These are phyloP conservation scores for Boechera stricta DNA, from an alignment of 345 rosid species.

Conservation along the genomic window DNA sequence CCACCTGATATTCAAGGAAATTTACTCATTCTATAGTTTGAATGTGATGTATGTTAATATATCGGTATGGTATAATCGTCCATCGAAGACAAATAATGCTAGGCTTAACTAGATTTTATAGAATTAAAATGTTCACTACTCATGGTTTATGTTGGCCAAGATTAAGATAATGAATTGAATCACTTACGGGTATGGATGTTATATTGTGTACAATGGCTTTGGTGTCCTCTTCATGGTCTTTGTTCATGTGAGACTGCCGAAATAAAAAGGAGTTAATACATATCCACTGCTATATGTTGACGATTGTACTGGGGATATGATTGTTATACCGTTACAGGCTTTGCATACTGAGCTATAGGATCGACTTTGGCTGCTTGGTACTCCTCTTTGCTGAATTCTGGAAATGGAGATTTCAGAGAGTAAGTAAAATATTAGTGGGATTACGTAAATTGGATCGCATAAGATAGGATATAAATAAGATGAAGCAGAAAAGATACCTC, in stretches of 20 bases:
- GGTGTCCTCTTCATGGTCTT: constrained; percentile 91
- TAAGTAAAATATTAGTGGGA: constrained; percentile 1
- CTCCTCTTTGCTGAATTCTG: constrained; percentile 80
- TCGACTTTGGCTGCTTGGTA: constrained; percentile 78
- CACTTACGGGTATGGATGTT: constrained; percentile 77
- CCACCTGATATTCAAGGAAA: constrained; percentile 63
- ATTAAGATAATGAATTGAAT: not conserved
- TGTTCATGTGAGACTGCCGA: constrained; percentile 86
- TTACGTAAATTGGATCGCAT: not conserved
- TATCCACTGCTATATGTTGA: not conserved
- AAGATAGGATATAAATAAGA: constrained; percentile 30
- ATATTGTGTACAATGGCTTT: constrained; percentile 73
- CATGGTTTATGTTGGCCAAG: not conserved
- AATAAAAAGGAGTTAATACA: constrained; percentile 15
- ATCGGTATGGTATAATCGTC: constrained; percentile 19
- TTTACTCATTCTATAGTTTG: not conserved
- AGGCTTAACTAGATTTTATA: not conserved
- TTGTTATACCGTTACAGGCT: constrained; percentile 78
- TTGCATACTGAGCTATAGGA: constrained; percentile 81
- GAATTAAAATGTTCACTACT: not conserved
- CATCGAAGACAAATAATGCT: not conserved
- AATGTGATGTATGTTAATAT: constrained; percentile 4
- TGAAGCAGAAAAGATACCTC: constrained; percentile 57
- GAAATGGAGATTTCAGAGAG: constrained; percentile 12
- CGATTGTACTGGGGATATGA: not conserved